Percentiles rank a stretch among this genome's conserved stretches.
Evolutionary conservation across 306 rosid species (phyloP).

Genomic region (Adenanthera pavonina): DNA sequence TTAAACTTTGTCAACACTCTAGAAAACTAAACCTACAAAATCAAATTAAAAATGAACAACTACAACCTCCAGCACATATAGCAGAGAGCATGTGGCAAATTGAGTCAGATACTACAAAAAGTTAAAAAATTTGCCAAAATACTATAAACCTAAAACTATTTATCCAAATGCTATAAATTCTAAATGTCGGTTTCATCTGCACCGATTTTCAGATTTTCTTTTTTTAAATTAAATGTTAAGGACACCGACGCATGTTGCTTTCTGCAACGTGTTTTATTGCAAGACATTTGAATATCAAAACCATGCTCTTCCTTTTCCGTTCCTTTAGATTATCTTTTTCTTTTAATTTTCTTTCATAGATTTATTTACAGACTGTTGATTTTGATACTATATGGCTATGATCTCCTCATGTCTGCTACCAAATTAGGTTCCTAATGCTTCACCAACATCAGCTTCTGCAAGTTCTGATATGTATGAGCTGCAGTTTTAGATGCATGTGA

Average conservation of each 20-base stretch:
- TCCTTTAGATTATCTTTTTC: slow-evolving; percentile 21
- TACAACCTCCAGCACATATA: slow-evolving; percentile 22
- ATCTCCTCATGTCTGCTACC: slow-evolving; percentile 37
- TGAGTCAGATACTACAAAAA: too few relatives aligned
- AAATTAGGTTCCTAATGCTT: slow-evolving; percentile 86
- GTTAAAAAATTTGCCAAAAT: too few relatives aligned
- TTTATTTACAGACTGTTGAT: slow-evolving; percentile 27
- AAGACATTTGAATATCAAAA: slow-evolving; percentile 13
- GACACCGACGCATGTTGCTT: not conserved
- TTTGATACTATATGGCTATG: slow-evolving; percentile 23
- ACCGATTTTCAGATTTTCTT: too few relatives aligned
- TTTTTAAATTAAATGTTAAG: too few relatives aligned
- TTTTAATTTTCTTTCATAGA: not conserved
- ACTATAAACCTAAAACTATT: too few relatives aligned
- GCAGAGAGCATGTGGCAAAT: not conserved
- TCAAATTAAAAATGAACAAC: slow-evolving; percentile 13
- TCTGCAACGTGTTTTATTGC: slow-evolving; percentile 5
- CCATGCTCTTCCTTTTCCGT: slow-evolving; percentile 2
- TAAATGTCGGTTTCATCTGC: too few relatives aligned
- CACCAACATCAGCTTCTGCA: slow-evolving; percentile 98
- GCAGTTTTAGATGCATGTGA: slow-evolving; percentile 98
- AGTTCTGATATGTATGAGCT: slow-evolving; percentile 94
- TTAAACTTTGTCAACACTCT: not conserved
- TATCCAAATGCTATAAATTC: too few relatives aligned
- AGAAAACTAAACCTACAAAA: slow-evolving; percentile 7